Percentiles rank a stretch among this genome's conserved stretches.
These are phyloP conservation scores for Fusarium virguliforme DNA, from an alignment of 2,329 filamentous ascomycete genomes.

Conservation along the genomic window DNA sequence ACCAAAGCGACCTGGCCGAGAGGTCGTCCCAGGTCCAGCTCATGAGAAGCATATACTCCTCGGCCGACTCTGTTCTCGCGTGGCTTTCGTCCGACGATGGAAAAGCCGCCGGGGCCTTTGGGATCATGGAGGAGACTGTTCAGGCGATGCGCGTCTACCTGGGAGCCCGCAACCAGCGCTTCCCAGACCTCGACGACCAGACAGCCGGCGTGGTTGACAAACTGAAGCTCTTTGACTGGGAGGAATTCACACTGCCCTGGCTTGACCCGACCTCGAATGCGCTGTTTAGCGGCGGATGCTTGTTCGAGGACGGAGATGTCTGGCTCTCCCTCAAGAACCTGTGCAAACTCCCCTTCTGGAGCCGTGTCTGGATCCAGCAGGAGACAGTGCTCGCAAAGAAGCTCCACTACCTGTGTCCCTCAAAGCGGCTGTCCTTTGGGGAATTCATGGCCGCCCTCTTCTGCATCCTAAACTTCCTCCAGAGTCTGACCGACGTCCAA, in stretches of 20 bases:
- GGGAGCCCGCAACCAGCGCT: neutral
- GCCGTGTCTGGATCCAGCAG: constrained; percentile 12
- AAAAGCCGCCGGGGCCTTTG: neutral
- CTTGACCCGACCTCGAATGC: too few species aligned
- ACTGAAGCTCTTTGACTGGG: too few species aligned
- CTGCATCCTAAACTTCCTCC: neutral
- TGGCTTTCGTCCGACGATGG: neutral
- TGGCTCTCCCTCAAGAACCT: too few species aligned
- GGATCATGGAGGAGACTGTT: neutral
- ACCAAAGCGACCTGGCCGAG: neutral
- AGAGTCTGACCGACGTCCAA: too few species aligned
- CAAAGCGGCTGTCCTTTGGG: neutral
- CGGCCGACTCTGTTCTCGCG: neutral
- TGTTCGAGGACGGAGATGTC: too few species aligned
- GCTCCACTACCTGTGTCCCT: constrained; percentile 1
- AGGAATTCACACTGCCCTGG: too few species aligned
- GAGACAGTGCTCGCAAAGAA: neutral
- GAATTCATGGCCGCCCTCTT: neutral
- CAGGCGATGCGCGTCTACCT: neutral
- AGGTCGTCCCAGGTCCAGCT: neutral
- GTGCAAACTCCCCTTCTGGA: neutral
- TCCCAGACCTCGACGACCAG: neutral
- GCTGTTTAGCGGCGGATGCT: too few species aligned
- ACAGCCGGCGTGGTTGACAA: too few species aligned
- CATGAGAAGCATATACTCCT: constrained; percentile 11